These are phyloP conservation scores for Seiridium cupressi DNA, from an alignment of 2,329 filamentous ascomycete genomes.

Conservation along the genomic window DNA sequence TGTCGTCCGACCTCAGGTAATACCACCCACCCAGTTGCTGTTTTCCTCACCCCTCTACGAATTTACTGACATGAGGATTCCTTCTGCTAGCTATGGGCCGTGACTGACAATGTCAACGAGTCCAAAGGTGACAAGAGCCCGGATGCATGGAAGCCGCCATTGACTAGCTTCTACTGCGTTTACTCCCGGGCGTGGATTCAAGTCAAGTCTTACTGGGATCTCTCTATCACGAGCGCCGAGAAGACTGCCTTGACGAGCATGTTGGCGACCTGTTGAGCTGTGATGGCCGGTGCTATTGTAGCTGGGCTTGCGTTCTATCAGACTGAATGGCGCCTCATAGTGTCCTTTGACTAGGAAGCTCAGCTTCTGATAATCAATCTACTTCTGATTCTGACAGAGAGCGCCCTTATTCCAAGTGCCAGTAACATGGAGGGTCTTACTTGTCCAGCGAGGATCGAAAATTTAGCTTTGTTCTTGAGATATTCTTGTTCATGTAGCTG, in stretches of 20 bases:
- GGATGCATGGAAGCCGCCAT: constrained; percentile 73
- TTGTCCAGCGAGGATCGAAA: too few relatives aligned
- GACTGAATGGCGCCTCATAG: neutral
- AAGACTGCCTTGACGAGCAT: constrained; percentile 65
- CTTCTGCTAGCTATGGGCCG: constrained; percentile 57
- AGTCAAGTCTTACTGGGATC: constrained; percentile 70
- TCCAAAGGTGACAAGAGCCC: constrained; percentile 72
- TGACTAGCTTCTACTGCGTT: constrained; percentile 70
- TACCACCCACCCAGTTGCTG: too few relatives aligned
- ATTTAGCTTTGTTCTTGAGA: too few relatives aligned
- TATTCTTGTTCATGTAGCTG: too few relatives aligned
- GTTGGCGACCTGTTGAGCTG: constrained; percentile 58
- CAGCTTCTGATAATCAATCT: neutral
- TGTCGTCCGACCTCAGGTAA: constrained; percentile 62
- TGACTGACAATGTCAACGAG: constrained; percentile 75
- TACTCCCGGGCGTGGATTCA: constrained; percentile 76
- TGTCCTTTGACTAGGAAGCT: neutral
- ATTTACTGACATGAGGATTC: too few relatives aligned
- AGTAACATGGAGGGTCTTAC: too few relatives aligned
- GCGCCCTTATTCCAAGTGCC: too few relatives aligned
- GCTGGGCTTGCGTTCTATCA: neutral
- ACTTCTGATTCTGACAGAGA: too few relatives aligned
- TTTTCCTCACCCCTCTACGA: too few relatives aligned
- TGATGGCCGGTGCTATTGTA: neutral
- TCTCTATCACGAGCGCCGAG: constrained; percentile 71